Evolutionary conservation across 2,329 filamentous ascomycete genomes (phyloP).

Genomic region (Monilinia fructigena): DNA sequence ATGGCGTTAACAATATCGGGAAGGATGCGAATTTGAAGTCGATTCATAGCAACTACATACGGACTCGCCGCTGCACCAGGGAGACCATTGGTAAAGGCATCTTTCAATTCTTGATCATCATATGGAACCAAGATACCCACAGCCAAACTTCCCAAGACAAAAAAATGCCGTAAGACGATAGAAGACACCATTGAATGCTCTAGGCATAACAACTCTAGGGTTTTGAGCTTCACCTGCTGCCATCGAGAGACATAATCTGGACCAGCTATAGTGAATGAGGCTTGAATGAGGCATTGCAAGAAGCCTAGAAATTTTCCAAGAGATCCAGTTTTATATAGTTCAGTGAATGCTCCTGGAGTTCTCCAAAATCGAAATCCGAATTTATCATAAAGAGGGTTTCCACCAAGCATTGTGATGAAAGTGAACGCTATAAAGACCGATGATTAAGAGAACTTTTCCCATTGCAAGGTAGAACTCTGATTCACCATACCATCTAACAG

Average conservation of each 20-base stretch:
- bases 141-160: slow-evolving; percentile 56
- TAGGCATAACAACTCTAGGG: slow-evolving; percentile 58
- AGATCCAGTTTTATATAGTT: slow-evolving; percentile 43
- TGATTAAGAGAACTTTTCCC: slow-evolving; percentile 39
- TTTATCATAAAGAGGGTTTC: slow-evolving; percentile 31
- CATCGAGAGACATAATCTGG: slow-evolving; percentile 53
- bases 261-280: slow-evolving; percentile 50
- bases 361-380: slow-evolving; percentile 51
- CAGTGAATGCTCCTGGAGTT: slow-evolving; percentile 47
- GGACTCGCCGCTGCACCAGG: slow-evolving; percentile 49
- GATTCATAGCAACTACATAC: slow-evolving; percentile 50
- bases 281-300: slow-evolving; percentile 48
- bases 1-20: slow-evolving; percentile 55
- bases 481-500: slow-evolving; percentile 58
- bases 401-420: slow-evolving; percentile 42
- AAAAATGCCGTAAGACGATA: slow-evolving; percentile 63
- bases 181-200: slow-evolving; percentile 58
- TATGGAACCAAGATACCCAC: slow-evolving; percentile 60
- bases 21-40: slow-evolving; percentile 50
- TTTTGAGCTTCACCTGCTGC: slow-evolving; percentile 58
- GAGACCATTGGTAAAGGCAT: slow-evolving; percentile 44
- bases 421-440: slow-evolving; percentile 38
- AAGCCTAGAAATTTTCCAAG: slow-evolving; percentile 54
- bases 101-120: slow-evolving; percentile 47
- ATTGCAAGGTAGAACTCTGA: slow-evolving; percentile 53